Evolutionary conservation across 352 stramenopile species (phyloP).

Genomic region (Phytopythium mirpurense): DNA sequence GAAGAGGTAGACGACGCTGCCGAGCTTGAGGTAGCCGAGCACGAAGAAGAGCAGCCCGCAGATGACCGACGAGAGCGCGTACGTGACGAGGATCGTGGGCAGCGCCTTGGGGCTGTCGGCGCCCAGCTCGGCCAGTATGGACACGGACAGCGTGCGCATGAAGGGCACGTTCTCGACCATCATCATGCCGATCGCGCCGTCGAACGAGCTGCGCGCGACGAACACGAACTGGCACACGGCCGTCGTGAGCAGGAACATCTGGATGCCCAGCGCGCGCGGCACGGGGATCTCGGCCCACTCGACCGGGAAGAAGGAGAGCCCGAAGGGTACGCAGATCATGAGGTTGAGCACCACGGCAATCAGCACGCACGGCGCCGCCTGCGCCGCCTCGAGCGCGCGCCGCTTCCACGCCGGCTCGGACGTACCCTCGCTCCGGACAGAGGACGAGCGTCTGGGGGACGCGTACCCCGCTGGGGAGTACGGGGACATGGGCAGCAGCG

Average conservation of each 20-base stretch:
- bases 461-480: slow-evolving; percentile 21
- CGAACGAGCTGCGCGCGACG: slow-evolving; percentile 68
- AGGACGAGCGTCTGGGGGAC: slow-evolving; percentile 7
- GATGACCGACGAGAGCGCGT: slow-evolving; percentile 85
- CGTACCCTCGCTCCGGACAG: slow-evolving; percentile 8
- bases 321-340: slow-evolving; percentile 86
- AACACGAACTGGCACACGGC: slow-evolving; percentile 82
- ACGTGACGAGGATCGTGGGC: slow-evolving; percentile 91
- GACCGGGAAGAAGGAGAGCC: slow-evolving; percentile 79
- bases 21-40: slow-evolving; percentile 87
- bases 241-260: slow-evolving; percentile 80
- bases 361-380: slow-evolving; percentile 45
- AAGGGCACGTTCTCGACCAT: slow-evolving; percentile 97
- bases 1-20: slow-evolving; percentile 92
- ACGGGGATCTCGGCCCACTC: slow-evolving; percentile 74
- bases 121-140: slow-evolving; percentile 83
- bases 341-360: slow-evolving; percentile 81
- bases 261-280: slow-evolving; percentile 69
- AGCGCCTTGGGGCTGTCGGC: slow-evolving; percentile 64
- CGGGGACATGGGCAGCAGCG: slow-evolving; percentile 19
- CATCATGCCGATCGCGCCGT: slow-evolving; percentile 80
- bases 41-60: slow-evolving; percentile 88
- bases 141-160: slow-evolving; percentile 86
- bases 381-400: slow-evolving; percentile 21
- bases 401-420: slow-evolving; percentile 20